These are phyloP conservation scores for Cairneyella variabilis DNA, from an alignment of 495 filamentous ascomycete species.

Conservation along the genomic window DNA sequence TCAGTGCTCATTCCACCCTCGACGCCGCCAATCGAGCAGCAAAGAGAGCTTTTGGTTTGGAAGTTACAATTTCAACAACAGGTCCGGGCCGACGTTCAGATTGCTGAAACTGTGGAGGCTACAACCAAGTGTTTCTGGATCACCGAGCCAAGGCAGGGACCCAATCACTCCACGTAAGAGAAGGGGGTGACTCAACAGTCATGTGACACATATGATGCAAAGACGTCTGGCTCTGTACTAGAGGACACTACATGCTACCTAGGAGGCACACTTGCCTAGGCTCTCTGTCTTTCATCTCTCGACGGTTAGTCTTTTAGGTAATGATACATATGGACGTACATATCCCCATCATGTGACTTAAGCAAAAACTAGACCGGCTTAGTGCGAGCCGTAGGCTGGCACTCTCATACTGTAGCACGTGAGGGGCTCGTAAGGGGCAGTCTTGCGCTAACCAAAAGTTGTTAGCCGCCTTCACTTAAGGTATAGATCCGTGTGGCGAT, in stretches of 20 bases:
- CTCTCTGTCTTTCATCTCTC: background rate
- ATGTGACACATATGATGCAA: background rate
- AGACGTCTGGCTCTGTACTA: background rate
- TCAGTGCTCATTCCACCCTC: too few species aligned
- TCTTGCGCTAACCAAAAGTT: too few species aligned
- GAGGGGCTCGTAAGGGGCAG: too few species aligned
- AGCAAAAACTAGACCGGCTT: too few species aligned
- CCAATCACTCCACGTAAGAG: slow-evolving; percentile 1
- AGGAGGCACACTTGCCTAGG: background rate
- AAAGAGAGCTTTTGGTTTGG: slow-evolving; percentile 1
- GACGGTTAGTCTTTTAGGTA: background rate
- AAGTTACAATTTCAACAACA: slow-evolving; percentile 2
- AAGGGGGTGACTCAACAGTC: background rate
- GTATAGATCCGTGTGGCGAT: too few species aligned
- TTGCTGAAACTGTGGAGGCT: slow-evolving; percentile 1
- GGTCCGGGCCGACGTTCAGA: background rate
- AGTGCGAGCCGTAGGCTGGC: too few species aligned
- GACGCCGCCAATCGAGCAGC: too few species aligned
- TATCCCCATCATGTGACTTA: background rate
- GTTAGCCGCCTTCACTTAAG: too few species aligned
- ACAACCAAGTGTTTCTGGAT: slow-evolving; percentile 3
- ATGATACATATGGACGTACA: background rate
- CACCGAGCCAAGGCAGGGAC: slow-evolving; percentile 1
- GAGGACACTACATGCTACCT: background rate
- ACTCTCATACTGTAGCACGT: too few species aligned